A percentile compares a stretch with the other conserved stretches of the same genome.
phyloP scores from a whole-genome alignment of 2,329 filamentous ascomycete genomes.

The Huntiella omanensis region DNA sequence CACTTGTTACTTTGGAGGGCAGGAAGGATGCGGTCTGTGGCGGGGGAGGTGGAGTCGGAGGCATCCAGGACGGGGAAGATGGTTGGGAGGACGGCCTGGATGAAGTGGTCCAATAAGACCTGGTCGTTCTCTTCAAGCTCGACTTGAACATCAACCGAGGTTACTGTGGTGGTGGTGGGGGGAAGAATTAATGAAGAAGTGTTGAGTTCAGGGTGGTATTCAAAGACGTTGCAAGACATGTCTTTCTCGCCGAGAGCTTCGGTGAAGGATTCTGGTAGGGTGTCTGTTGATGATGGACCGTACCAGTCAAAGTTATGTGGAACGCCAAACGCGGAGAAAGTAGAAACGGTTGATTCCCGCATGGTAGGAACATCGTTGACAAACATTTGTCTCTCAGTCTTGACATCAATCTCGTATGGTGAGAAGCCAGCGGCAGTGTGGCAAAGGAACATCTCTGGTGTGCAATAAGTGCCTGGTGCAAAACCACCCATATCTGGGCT shows the following conservation, averaged over 20 bases:
- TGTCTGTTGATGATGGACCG: too few relatives aligned
- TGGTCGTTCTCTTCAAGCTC: slow-evolving; percentile 79
- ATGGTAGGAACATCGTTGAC: slow-evolving; percentile 77
- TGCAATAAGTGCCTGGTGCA: slow-evolving; percentile 22
- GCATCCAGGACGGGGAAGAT: slow-evolving; percentile 86
- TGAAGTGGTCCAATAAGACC: slow-evolving; percentile 73
- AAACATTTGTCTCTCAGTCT: slow-evolving; percentile 86
- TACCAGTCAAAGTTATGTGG: slow-evolving; percentile 49
- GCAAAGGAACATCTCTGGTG: slow-evolving; percentile 22
- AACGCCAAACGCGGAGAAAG: slow-evolving; percentile 77
- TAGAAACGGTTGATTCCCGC: slow-evolving; percentile 72
- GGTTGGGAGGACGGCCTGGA: slow-evolving; percentile 68
- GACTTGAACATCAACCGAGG: slow-evolving; percentile 50
- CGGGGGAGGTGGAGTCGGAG: slow-evolving; percentile 68
- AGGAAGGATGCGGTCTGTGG: slow-evolving; percentile 66
- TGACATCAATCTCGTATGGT: slow-evolving; percentile 88
- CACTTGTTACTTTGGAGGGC: slow-evolving; percentile 80
- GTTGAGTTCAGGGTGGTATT: slow-evolving; percentile 33
- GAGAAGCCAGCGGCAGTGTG: slow-evolving; percentile 28
- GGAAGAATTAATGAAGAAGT: slow-evolving; percentile 27
- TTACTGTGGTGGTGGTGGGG: slow-evolving; percentile 76
- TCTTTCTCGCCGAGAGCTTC: too few relatives aligned
- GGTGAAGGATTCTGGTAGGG: too few relatives aligned
- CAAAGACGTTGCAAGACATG: slow-evolving; percentile 46
- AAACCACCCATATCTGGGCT: slow-evolving; percentile 34